These are phyloP conservation scores for Acmispon strigosus DNA, from an alignment of 306 rosid species.

Conservation along the genomic window DNA sequence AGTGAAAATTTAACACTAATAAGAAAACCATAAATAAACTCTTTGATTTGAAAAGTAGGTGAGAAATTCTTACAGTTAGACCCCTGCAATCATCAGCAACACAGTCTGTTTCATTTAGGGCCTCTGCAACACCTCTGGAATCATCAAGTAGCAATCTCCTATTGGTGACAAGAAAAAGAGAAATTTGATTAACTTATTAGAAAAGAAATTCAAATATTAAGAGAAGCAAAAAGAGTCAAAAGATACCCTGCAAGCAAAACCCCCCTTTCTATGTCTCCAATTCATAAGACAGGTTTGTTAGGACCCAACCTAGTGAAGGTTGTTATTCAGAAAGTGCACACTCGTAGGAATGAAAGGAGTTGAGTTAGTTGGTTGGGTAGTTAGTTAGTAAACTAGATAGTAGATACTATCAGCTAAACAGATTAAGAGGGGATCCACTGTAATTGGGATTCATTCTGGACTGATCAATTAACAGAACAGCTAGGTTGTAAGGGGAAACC, in stretches of 20 bases:
- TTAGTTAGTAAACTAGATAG: no score
- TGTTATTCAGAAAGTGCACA: no score
- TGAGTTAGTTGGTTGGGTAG: no score
- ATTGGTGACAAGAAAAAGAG: slow-evolving; percentile 16
- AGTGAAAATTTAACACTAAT: neutral
- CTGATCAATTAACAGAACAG: no score
- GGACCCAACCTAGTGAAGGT: no score
- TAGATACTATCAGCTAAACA: no score
- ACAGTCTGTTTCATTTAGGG: slow-evolving; percentile 87
- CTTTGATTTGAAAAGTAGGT: neutral
- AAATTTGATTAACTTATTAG: neutral
- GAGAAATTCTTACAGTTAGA: slow-evolving; percentile 55
- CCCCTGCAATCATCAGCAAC: slow-evolving; percentile 63
- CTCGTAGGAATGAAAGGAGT: no score
- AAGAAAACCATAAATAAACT: neutral
- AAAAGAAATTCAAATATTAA: neutral
- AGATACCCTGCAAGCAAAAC: no score
- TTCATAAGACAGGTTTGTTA: neutral
- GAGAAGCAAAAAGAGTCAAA: no score
- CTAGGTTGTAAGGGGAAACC: no score
- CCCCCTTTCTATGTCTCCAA: neutral
- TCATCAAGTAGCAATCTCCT: slow-evolving; percentile 95
- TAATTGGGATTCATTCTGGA: no score
- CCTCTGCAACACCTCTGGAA: slow-evolving; percentile 89
- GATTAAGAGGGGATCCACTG: no score